A percentile compares a stretch with the other conserved stretches of the same genome.
Conservation (phyloP, 768 basidiomycete genomes). For the Steccherinum ochraceum region DNA sequence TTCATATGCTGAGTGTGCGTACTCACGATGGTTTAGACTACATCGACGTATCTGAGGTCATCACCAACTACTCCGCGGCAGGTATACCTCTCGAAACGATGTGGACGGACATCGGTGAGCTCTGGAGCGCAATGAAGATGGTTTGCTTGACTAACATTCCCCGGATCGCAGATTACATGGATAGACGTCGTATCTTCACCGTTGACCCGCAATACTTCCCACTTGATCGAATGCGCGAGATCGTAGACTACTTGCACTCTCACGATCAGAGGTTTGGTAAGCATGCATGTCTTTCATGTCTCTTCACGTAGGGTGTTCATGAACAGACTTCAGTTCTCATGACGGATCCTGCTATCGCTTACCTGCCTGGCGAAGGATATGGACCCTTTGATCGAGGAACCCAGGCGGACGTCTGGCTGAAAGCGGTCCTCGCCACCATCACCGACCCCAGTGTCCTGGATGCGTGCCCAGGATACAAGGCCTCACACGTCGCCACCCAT, state of each 20-base stretch:
- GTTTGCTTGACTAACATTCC: background rate
- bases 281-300: slow-evolving; percentile 17
- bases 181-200: slow-evolving; percentile 60
- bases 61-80: slow-evolving; percentile 54
- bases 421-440: slow-evolving; percentile 22
- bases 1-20: background rate
- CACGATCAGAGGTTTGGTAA: slow-evolving; percentile 54
- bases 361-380: slow-evolving; percentile 41
- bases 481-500: slow-evolving; percentile 33
- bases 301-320: too few species aligned
- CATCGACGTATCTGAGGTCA: slow-evolving; percentile 54
- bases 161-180: slow-evolving; percentile 81
- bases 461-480: slow-evolving; percentile 56
- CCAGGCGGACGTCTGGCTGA: slow-evolving; percentile 50
- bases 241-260: slow-evolving; percentile 52
- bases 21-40: slow-evolving; percentile 49
- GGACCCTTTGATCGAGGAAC: slow-evolving; percentile 50
- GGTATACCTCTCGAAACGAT: slow-evolving; percentile 68
- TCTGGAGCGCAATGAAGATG: background rate
- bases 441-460: slow-evolving; percentile 33
- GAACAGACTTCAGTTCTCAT: slow-evolving; percentile 65
- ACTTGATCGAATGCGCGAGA: slow-evolving; percentile 54
- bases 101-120: slow-evolving; percentile 70
- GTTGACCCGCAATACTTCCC: slow-evolving; percentile 67
- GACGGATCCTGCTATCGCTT: slow-evolving; percentile 68